A percentile compares a stretch with the other conserved stretches of the same genome.
These are phyloP conservation scores for Scytalidium sp. DNA, from an alignment of 2,329 filamentous ascomycete species.

Conservation along the genomic window DNA sequence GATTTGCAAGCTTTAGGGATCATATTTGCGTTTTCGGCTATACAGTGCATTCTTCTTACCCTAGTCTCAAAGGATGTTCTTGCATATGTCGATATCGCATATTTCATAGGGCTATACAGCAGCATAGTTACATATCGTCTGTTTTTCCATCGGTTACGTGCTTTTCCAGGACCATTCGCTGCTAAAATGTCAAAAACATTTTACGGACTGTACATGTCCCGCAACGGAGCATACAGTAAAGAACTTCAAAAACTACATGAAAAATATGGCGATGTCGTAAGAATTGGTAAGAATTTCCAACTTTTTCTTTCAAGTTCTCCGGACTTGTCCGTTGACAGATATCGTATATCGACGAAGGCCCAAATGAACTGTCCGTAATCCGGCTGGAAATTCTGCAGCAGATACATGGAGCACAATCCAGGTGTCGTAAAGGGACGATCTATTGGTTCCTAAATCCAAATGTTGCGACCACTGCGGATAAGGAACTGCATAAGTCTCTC, in stretches of 20 bases:
- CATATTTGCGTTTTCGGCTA: not conserved
- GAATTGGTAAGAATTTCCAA: constrained; percentile 9
- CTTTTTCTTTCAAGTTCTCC: no score
- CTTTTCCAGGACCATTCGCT: constrained; percentile 17
- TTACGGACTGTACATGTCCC: constrained; percentile 10
- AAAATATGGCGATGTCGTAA: constrained; percentile 16
- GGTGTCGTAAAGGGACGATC: constrained; percentile 17
- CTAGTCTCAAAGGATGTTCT: constrained; percentile 25
- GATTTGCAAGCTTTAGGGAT: constrained; percentile 1
- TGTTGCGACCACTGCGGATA: constrained; percentile 11
- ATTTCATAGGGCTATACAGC: constrained; percentile 47
- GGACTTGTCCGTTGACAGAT: no score
- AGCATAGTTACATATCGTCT: constrained; percentile 26
- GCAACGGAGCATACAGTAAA: constrained; percentile 10
- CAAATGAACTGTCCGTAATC: constrained; percentile 15
- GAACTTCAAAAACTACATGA: constrained; percentile 11
- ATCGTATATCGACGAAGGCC: no score
- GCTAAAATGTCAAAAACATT: constrained; percentile 18
- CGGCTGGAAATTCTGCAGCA: constrained; percentile 14
- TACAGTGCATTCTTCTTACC: constrained; percentile 3
- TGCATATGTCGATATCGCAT: constrained; percentile 45
- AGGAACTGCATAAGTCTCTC: constrained; percentile 16
- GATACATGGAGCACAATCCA: constrained; percentile 12
- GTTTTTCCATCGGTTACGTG: constrained; percentile 18
- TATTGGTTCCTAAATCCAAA: constrained; percentile 16